Evolutionary conservation across 345 rosid species (phyloP), one percentile per base, ranked within the genome.

Genomic region (Rhizophora apiculata): DNA sequence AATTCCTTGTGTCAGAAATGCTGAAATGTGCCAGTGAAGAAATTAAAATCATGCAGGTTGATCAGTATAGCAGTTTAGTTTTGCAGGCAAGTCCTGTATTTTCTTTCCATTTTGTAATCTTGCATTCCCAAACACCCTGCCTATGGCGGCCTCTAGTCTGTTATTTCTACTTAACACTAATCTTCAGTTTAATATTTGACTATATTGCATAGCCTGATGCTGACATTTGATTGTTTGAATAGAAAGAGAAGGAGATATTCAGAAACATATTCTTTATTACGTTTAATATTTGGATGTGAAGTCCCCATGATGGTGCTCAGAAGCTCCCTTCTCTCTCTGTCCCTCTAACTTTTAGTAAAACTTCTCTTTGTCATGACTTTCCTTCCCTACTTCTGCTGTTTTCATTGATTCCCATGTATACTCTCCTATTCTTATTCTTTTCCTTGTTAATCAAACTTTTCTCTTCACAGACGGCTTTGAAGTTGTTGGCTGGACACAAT

Each of bases 41-140:
- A 74, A 74, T 84, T 70, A 74, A 75, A 71, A 78, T 69, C 76
- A 74, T 92, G 68, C 91, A 68, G 81, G 85, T 81, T 64, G 86
- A 92, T 85, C 98, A 85, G 71, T 87, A 72, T 55, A 73, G 97
- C 83, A 86, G 96, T 84, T 85, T 92, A 81, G 99, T 95, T 78
- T 82, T 92, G 81, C 98, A 92, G 96, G 96, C 76, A 84, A 37
- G 81, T 81, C 67, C 48, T 11, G 19, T 37, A 62, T 58, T 39
- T 32, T 65, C 64, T 51, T 62, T 27, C 34, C 64, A 5, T 65
- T 63, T 54, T 55, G 3, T 24, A 56, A 27, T 56, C 60, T 10
- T 24, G 16, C 16, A 27, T 56, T 56, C 8, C 22, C 24, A 24
- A 24, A 24, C 1, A 0, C 18, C 60, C 60, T 3, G 2, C 24